phyloP scores from a whole-genome alignment of 2,329 filamentous ascomycete genomes.

The Neofusicoccum cordaticola region DNA sequence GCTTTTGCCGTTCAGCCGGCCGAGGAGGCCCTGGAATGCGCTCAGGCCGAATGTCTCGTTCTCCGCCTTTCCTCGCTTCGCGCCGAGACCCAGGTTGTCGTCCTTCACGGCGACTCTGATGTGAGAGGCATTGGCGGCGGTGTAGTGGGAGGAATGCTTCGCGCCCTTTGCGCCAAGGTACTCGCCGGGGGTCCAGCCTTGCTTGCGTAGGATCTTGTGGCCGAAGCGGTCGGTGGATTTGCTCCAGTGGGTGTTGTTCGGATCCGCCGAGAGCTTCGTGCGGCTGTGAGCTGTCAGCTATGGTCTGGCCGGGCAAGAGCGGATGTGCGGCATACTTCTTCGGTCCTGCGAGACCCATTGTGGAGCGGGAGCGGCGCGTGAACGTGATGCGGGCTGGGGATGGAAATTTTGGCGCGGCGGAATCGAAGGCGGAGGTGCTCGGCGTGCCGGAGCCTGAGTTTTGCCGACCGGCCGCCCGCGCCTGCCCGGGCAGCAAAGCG shows the following conservation, averaged over 20 bases:
- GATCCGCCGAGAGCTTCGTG: slow-evolving; percentile 80
- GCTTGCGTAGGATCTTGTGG: slow-evolving; percentile 80
- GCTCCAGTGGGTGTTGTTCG: slow-evolving; percentile 94
- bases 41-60: slow-evolving; percentile 78
- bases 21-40: slow-evolving; percentile 80
- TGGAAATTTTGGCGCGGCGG: slow-evolving; percentile 5
- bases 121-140: slow-evolving; percentile 76
- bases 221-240: slow-evolving; percentile 79
- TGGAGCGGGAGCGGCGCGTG: not conserved
- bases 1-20: slow-evolving; percentile 83
- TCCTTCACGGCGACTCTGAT: slow-evolving; percentile 85
- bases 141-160: slow-evolving; percentile 71
- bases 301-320: slow-evolving; percentile 21
- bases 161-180: slow-evolving; percentile 77
- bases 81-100: slow-evolving; percentile 86
- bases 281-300: slow-evolving; percentile 41
- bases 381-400: not conserved
- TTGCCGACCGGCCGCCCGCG: not conserved
- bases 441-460: not conserved
- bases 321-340: slow-evolving; percentile 55
- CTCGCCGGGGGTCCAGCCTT: slow-evolving; percentile 87
- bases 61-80: slow-evolving; percentile 66
- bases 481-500: not conserved
- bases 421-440: not conserved
- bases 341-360: slow-evolving; percentile 67